phyloP scores from a whole-genome alignment of 1,139 yeast species.

The Blastobotrys malaysiensis region DNA sequence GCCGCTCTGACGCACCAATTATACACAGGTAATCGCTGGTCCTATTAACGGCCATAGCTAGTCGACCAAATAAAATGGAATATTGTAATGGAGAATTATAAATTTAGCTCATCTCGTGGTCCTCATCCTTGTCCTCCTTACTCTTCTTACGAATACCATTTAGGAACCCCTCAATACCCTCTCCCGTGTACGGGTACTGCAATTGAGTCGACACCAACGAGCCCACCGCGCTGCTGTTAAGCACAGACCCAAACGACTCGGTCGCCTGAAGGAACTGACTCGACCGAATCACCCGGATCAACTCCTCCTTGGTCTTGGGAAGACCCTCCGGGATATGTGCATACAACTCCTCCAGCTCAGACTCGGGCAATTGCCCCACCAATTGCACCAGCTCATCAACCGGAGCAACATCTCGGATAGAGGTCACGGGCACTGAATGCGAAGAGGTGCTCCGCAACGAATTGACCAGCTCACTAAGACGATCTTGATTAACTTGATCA shows the following conservation, averaged over 20 bases:
- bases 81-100: not conserved
- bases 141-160: constrained; percentile 39
- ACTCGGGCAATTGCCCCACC: constrained; percentile 37
- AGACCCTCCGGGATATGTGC: constrained; percentile 43
- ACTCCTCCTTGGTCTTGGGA: constrained; percentile 39
- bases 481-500: not conserved
- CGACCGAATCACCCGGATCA: constrained; percentile 46
- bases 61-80: too few relatives aligned
- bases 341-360: constrained; percentile 38
- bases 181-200: constrained; percentile 50
- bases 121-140: constrained; percentile 22
- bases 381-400: constrained; percentile 38
- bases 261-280: constrained; percentile 50
- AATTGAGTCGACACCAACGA: constrained; percentile 48
- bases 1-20: too few relatives aligned
- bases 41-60: too few relatives aligned
- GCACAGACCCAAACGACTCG: constrained; percentile 41
- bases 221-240: constrained; percentile 47
- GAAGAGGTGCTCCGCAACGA: constrained; percentile 1
- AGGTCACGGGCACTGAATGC: constrained; percentile 21
- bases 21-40: too few relatives aligned
- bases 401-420: constrained; percentile 41
- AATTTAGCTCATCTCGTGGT: constrained; percentile 2
- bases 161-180: constrained; percentile 53
- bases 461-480: constrained; percentile 5